Conservation (phyloP, 257 asterid genomes). For the Solanum pinnatisectum region DNA sequence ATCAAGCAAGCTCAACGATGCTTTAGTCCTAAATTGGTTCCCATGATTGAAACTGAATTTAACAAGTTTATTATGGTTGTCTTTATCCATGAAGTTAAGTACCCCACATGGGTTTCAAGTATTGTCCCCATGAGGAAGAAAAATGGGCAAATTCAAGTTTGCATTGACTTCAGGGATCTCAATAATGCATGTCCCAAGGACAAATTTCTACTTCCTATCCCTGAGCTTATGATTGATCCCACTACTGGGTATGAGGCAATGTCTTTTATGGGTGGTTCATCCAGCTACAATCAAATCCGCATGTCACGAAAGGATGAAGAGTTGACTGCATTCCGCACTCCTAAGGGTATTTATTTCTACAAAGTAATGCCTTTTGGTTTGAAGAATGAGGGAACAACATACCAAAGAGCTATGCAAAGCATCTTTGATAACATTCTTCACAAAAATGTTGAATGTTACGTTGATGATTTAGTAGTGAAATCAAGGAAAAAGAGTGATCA, state of each 20-base stretch:
- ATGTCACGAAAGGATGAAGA: background rate
- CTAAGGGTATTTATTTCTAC: background rate
- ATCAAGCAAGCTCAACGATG: background rate
- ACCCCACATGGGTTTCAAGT: background rate
- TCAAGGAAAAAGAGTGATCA: background rate
- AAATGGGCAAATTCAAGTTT: background rate
- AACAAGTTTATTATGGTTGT: background rate
- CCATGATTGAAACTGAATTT: background rate
- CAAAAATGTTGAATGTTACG: background rate
- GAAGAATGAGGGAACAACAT: background rate
- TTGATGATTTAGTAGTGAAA: background rate
- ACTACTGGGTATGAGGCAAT: background rate
- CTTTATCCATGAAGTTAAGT: background rate
- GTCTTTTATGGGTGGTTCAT: background rate
- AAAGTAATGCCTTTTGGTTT: background rate
- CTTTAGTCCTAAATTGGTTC: background rate
- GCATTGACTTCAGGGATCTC: background rate
- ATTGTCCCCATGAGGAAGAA: background rate
- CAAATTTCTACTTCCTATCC: background rate
- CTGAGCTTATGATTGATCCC: background rate
- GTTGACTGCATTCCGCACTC: background rate
- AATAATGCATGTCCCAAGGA: background rate
- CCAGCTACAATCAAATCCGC: background rate
- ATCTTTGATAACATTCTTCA: background rate
- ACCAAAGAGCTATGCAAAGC: background rate